Base-by-base conservation (phyloP, 257 asterid species). In the Leonotis leonurus region DNA sequence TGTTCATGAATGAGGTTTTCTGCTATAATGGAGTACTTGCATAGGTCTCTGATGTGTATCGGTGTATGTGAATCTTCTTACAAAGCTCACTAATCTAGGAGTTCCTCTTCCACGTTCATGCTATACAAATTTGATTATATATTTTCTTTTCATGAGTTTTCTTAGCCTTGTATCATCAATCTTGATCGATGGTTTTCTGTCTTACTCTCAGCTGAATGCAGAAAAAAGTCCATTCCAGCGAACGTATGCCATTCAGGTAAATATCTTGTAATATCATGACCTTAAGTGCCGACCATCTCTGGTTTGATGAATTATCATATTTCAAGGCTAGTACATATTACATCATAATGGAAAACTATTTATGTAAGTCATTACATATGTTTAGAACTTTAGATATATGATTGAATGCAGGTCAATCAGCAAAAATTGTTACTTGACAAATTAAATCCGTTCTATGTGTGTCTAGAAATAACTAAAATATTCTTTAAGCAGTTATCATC, bases 161-260 rank as follows among this genome's bases (percentile, higher is more conserved):
- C 56, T 37, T 41, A 17, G 30, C 52, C 33, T 64, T 51, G 21
- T 33, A 29, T 59, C 39, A 35, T 54, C 13, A 63, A 55, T 56
- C n/a, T 55, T 33, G 50, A 69, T 44, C 20, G 22, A 5, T 68
- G 36, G 30, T 25, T 69, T 30, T 65, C 52, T 58, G 25, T 73
- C 62, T 74, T 62, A 21, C n/a, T 80, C 68, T 71, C 94, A 93
- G 99, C 84, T 93, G 73, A 93, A 93, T 78, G 87, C 85, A 24
- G 99, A 93, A 46, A 93, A 93, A 79, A 93, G 99, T 58, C 97
- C 96, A 1, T 93, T 93, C 76, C 99, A 93, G 84, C 78, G 99
- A 70, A 85, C 97, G 43, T 93, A 89, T 75, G 99, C 97, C 59
- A 71, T 73, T 69, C 99, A 93, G 97, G 99, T 93, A 81, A 55